Evolutionary conservation across 164 flowering plant species (phyloP).

Genomic region (Saururus chinensis): DNA sequence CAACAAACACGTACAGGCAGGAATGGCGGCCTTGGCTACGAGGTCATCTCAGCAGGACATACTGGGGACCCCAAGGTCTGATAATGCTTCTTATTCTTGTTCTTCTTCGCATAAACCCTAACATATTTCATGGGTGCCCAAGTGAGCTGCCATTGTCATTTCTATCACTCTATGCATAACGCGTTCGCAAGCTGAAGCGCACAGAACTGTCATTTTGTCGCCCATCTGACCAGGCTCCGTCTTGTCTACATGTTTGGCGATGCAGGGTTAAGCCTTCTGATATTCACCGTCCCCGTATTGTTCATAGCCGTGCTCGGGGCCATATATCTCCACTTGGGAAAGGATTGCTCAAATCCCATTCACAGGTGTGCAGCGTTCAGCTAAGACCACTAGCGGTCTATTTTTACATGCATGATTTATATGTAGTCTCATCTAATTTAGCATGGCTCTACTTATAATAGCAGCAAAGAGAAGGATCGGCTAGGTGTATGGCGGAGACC

Average conservation of each 20-base stretch:
- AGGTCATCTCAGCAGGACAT: constrained; percentile 28
- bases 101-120: too few species aligned
- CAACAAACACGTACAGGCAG: constrained; percentile 31
- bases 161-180: neutral
- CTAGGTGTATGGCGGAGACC: constrained; percentile 32
- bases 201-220: too few species aligned
- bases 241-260: too few species aligned
- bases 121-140: too few species aligned
- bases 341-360: constrained; percentile 7
- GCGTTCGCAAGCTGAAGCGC: neutral
- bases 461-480: neutral
- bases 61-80: constrained; percentile 54
- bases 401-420: neutral
- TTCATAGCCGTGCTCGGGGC: constrained; percentile 45
- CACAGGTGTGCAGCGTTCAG: neutral
- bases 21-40: constrained; percentile 32
- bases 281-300: constrained; percentile 46
- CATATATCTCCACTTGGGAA: constrained; percentile 52
- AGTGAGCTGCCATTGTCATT: too few species aligned
- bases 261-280: constrained; percentile 31
- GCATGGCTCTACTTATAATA: too few species aligned
- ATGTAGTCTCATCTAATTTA: neutral
- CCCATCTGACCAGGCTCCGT: too few species aligned
- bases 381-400: neutral
- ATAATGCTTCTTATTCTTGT: neutral